Conservation (phyloP, 208 protist species). For the Leishmania martiniquensis region DNA sequence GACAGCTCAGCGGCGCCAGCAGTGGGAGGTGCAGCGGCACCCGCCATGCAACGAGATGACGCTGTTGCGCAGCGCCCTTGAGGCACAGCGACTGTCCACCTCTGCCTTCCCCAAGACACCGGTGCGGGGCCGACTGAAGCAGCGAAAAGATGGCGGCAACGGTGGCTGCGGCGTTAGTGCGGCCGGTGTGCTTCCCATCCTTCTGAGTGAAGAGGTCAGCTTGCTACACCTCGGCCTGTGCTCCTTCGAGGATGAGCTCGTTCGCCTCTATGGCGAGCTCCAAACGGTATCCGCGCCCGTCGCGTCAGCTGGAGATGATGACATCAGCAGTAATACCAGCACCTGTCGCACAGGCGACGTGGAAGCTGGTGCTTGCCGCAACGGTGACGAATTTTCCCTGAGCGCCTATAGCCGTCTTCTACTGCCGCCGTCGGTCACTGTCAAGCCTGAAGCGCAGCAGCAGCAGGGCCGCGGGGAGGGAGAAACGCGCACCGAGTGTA, state of each 20-base stretch:
- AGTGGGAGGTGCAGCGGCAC: conserved; percentile 44
- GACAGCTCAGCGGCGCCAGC: conserved; percentile 42
- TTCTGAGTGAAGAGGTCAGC: conserved; percentile 78
- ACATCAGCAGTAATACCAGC: background rate
- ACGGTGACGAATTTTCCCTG: conserved; percentile 1
- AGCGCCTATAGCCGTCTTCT: conserved; percentile 34
- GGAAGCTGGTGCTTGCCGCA: background rate
- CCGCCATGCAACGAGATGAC: conserved; percentile 24
- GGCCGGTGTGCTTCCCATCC: conserved; percentile 36
- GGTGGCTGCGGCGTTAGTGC: background rate
- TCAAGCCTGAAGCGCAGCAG: conserved; percentile 1
- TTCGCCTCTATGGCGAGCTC: conserved; percentile 39
- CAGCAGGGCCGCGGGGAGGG: background rate
- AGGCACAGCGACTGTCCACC: conserved; percentile 25
- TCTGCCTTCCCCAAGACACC: background rate
- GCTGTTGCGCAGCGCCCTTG: conserved; percentile 32
- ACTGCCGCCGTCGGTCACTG: conserved; percentile 21
- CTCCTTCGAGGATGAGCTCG: conserved; percentile 72
- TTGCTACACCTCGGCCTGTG: conserved; percentile 80
- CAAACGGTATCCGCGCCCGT: conserved; percentile 5
- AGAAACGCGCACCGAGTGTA: background rate
- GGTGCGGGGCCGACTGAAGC: background rate
- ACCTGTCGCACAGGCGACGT: background rate
- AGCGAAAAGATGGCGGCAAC: background rate
- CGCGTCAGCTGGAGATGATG: background rate